phyloP scores from a whole-genome alignment of 345 rosid species.

The Populus deltoides region DNA sequence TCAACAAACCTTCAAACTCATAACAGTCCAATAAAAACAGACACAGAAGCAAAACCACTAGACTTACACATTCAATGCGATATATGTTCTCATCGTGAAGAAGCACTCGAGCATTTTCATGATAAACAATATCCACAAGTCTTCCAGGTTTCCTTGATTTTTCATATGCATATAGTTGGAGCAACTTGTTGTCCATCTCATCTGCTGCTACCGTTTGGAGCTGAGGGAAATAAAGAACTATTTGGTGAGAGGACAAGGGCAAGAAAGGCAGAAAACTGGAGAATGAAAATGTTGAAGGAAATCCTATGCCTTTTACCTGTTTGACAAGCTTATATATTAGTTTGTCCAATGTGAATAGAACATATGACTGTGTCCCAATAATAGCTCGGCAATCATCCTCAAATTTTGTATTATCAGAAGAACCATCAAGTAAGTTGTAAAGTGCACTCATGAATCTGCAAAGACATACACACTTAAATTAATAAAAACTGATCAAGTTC shows the following conservation, averaged over 20 bases:
- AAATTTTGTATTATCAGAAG: conserved; percentile 87
- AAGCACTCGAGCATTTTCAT: conserved; percentile 79
- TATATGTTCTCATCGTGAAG: conserved; percentile 85
- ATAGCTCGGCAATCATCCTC: conserved; percentile 98
- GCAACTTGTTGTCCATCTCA: conserved; percentile 88
- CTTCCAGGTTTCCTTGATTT: conserved; percentile 69
- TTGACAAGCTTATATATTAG: conserved; percentile 85
- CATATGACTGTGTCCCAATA: conserved; percentile 92
- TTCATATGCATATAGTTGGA: conserved; percentile 78
- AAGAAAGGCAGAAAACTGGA: not conserved
- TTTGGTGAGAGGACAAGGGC: not conserved
- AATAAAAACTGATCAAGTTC: conserved; percentile 3
- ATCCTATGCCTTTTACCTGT: conserved; percentile 49
- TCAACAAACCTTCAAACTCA: not conserved
- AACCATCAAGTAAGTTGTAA: conserved; percentile 87
- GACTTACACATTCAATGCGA: conserved; percentile 88
- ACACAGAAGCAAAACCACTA: not conserved
- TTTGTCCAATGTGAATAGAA: conserved; percentile 91
- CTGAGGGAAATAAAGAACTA: conserved; percentile 37
- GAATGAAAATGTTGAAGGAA: not conserved
- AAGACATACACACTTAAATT: not conserved
- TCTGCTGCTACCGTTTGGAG: conserved; percentile 81
- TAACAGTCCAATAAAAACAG: not conserved
- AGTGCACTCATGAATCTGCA: conserved; percentile 88
- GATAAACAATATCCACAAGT: conserved; percentile 65